Percentiles rank a stretch among this genome's conserved stretches.
These are phyloP conservation scores for Candida montana DNA, from an alignment of 805 yeast species.

Conservation along the genomic window DNA sequence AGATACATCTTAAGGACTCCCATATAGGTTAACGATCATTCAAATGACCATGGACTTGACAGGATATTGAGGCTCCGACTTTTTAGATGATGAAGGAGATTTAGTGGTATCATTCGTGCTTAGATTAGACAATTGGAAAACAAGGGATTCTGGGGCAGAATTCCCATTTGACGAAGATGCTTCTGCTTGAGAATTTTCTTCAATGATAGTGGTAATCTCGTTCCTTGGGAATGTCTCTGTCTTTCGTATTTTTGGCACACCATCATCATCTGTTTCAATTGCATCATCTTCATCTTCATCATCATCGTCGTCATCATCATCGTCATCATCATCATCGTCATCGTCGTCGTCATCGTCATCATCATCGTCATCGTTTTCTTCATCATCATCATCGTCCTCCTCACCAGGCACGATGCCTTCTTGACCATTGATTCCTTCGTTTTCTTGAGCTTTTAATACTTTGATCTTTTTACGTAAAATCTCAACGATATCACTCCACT, in stretches of 20 bases:
- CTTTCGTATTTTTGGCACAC: slow-evolving; percentile 27
- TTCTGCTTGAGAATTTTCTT: slow-evolving; percentile 3
- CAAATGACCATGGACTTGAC: slow-evolving; percentile 12
- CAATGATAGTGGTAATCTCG: slow-evolving; percentile 5
- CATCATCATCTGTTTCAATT: slow-evolving; percentile 37
- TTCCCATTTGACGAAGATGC: background rate
- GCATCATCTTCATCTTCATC: slow-evolving; percentile 2
- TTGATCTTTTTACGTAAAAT: slow-evolving; percentile 34
- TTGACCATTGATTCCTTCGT: slow-evolving; percentile 27
- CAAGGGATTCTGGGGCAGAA: background rate
- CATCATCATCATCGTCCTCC: slow-evolving; percentile 7
- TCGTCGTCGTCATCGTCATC: slow-evolving; percentile 10
- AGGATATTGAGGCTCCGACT: slow-evolving; percentile 3
- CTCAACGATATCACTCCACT: slow-evolving; percentile 78
- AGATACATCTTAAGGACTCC: too few species aligned
- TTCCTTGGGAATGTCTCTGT: slow-evolving; percentile 6
- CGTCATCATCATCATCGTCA: slow-evolving; percentile 10
- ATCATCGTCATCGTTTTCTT: slow-evolving; percentile 9
- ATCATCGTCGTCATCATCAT: slow-evolving; percentile 6
- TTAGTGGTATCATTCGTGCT: background rate
- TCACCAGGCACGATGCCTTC: slow-evolving; percentile 3
- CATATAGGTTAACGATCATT: too few species aligned
- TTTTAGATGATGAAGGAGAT: slow-evolving; percentile 3
- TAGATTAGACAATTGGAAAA: background rate
- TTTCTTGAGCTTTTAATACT: slow-evolving; percentile 10